These are phyloP conservation scores for Malassezia furfur DNA, from an alignment of 1,284 basidiomycete species.

Conservation along the genomic window DNA sequence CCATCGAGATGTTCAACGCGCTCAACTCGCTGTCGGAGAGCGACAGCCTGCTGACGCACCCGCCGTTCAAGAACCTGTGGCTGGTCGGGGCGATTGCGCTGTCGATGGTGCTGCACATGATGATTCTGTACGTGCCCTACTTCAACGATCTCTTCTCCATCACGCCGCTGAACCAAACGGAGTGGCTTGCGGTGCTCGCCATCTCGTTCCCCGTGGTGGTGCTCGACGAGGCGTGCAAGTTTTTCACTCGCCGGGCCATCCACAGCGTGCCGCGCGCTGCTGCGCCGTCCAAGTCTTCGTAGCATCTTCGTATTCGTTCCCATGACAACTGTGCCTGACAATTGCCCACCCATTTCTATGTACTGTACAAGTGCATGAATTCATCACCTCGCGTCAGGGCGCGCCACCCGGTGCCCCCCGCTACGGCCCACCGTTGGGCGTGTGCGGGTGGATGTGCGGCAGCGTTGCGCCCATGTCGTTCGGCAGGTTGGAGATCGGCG, in stretches of 20 bases:
- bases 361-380: background rate
- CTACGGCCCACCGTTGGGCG: background rate
- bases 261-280: no score
- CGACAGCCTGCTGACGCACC: conserved; percentile 76
- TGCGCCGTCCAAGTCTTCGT: no score
- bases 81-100: conserved; percentile 61
- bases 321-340: conserved; percentile 5
- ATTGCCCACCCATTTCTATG: background rate
- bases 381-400: background rate
- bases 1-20: conserved; percentile 98
- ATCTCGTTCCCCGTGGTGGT: conserved; percentile 79
- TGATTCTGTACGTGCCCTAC: conserved; percentile 26
- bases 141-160: conserved; percentile 62
- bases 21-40: conserved; percentile 98
- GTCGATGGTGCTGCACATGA: conserved; percentile 71
- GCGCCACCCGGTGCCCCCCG: background rate
- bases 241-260: conserved; percentile 53
- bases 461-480: conserved; percentile 27
- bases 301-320: background rate
- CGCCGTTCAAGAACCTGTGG: conserved; percentile 86
- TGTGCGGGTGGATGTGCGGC: conserved; percentile 17
- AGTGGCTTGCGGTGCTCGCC: conserved; percentile 89
- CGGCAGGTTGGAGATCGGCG: conserved; percentile 35
- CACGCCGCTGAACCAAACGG: conserved; percentile 75
- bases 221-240: conserved; percentile 86